A percentile compares a stretch with the other conserved stretches of the same genome.
phyloP scores from a whole-genome alignment of 106 monocot species.

The Platanthera guangdongensis region DNA sequence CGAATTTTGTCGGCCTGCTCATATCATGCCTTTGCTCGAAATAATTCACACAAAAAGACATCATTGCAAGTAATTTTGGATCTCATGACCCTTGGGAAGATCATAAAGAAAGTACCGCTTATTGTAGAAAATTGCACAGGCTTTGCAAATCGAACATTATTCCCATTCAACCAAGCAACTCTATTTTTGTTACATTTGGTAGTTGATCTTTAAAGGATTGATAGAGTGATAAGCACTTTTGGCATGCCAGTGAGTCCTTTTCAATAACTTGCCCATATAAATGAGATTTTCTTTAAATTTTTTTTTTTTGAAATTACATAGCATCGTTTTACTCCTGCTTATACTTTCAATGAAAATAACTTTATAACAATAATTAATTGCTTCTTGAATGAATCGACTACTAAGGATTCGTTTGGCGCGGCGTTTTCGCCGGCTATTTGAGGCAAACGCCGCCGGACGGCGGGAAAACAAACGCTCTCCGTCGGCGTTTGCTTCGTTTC shows the following conservation, averaged over 20 bases:
- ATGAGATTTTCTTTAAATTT: no score
- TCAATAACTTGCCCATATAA: constrained; percentile 40
- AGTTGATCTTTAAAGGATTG: constrained; percentile 71
- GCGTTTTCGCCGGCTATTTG: no score
- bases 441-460: no score
- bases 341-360: no score
- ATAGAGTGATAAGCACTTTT: constrained; percentile 60
- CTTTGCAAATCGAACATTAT: constrained; percentile 86
- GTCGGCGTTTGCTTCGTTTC: no score
- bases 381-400: no score
- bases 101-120: constrained; percentile 80
- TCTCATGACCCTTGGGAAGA: constrained; percentile 73
- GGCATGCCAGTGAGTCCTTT: constrained; percentile 94
- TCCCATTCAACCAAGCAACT: constrained; percentile 65
- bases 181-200: constrained; percentile 56
- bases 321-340: no score
- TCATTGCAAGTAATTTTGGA: constrained; percentile 84
- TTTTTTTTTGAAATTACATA: no score
- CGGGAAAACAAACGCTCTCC: no score
- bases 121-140: constrained; percentile 87
- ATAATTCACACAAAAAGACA: constrained; percentile 74
- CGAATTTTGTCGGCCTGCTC: constrained; percentile 52
- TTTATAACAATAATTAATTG: no score
- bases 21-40: constrained; percentile 85
- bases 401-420: no score